Evolutionary conservation across 148 eudicot species (phyloP).

Genomic region (Vaccinium vitisidaea): DNA sequence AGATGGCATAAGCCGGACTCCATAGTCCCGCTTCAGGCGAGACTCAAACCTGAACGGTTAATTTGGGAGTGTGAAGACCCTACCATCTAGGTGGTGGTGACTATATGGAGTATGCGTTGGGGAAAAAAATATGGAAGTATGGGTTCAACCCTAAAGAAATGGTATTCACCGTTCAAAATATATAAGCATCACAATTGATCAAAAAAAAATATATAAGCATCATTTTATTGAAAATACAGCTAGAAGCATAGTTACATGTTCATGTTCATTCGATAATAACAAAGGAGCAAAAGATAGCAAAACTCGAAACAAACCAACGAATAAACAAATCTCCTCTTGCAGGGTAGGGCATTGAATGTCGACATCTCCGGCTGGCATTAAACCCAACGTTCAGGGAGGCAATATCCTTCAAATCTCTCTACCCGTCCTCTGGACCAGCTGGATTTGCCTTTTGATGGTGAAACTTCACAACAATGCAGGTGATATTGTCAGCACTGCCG

Average conservation of each 20-base stretch:
- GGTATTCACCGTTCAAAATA: too few species aligned
- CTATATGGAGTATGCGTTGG: too few species aligned
- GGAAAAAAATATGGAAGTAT: too few species aligned
- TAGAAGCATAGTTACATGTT: conserved; percentile 2
- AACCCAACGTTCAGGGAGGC: background rate
- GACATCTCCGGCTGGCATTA: conserved; percentile 7
- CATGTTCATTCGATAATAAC: conserved; percentile 13
- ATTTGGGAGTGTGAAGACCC: too few species aligned
- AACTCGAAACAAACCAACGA: conserved; percentile 27
- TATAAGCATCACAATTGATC: too few species aligned
- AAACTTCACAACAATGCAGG: conserved; percentile 89
- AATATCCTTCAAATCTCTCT: background rate
- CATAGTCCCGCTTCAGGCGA: too few species aligned
- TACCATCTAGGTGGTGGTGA: too few species aligned
- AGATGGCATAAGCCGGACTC: too few species aligned
- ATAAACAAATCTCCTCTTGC: conserved; percentile 33
- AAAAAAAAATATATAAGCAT: background rate
- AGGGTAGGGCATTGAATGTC: background rate
- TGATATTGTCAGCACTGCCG: conserved; percentile 94
- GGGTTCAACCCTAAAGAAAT: too few species aligned
- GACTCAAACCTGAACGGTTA: too few species aligned
- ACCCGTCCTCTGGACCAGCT: conserved; percentile 5
- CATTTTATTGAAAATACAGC: background rate
- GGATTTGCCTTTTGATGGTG: conserved; percentile 37
- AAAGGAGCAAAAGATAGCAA: background rate